Evolutionary conservation across 139 green algal genomes (phyloP).

Genomic region (Chlorella vulgaris): DNA sequence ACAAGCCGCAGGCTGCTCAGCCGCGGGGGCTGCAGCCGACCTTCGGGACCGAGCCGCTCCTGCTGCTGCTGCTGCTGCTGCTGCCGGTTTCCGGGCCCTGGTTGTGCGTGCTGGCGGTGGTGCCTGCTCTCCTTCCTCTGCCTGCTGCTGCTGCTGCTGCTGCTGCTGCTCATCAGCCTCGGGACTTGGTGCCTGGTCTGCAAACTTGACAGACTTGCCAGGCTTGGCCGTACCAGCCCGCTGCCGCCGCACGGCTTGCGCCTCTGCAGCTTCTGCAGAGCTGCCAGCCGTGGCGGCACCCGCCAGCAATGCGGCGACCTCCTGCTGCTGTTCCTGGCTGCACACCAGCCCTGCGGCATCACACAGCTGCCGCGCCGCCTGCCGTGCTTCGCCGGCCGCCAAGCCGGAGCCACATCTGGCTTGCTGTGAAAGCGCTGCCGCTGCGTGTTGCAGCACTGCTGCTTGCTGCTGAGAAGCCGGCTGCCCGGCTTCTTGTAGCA

Average conservation of each 20-base stretch:
- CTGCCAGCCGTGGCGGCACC: not conserved
- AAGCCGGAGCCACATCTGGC: not conserved
- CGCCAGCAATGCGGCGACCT: constrained; percentile 21
- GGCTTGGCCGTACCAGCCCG: too few relatives aligned
- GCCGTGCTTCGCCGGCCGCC: constrained; percentile 20
- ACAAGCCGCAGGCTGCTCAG: constrained; percentile 7
- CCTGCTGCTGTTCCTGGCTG: constrained; percentile 27
- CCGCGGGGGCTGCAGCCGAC: not conserved
- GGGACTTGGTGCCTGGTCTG: not conserved
- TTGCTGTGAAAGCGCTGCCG: not conserved
- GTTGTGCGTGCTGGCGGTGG: not conserved
- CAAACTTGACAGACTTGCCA: constrained; percentile 37
- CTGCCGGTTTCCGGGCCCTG: not conserved
- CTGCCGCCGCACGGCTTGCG: not conserved
- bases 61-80: not conserved
- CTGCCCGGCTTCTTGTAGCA: not conserved
- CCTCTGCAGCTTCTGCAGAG: not conserved
- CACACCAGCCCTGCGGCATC: not conserved
- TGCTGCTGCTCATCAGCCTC: not conserved
- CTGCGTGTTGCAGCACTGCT: not conserved
- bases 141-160: not conserved
- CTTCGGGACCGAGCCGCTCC: not conserved
- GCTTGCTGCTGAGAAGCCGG: constrained; percentile 10
- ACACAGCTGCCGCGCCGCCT: constrained; percentile 43
- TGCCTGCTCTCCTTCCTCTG: not conserved